phyloP scores from a whole-genome alignment of 805 yeast species.

The Candida sphagnicola region DNA sequence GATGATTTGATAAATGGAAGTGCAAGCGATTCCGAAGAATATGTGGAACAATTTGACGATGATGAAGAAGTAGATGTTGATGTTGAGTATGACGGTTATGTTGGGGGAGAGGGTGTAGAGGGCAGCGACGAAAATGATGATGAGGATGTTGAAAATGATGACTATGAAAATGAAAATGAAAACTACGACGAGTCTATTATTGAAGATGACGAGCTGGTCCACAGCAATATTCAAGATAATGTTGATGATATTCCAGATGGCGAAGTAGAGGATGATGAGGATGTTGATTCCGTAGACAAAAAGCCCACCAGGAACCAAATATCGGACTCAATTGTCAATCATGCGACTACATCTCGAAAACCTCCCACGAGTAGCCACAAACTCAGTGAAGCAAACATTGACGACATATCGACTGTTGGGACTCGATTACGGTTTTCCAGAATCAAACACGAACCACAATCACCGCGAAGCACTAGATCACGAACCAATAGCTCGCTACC shows the following conservation, averaged over 20 bases:
- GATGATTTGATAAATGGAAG: too few species aligned
- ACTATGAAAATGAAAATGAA: conserved; percentile 11
- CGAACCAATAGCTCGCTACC: background rate
- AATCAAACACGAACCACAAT: background rate
- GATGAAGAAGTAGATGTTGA: conserved; percentile 12
- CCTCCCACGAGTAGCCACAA: background rate
- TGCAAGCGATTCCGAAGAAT: conserved; percentile 17
- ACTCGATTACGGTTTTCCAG: background rate
- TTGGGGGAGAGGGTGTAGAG: background rate
- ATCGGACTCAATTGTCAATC: too few species aligned
- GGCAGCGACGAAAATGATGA: conserved; percentile 10
- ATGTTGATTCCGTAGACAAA: background rate
- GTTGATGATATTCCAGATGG: conserved; percentile 1
- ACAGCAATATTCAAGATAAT: background rate
- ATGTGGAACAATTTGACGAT: conserved; percentile 14
- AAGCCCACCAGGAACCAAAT: too few species aligned
- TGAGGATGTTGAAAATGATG: conserved; percentile 11
- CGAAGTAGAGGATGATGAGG: conserved; percentile 4
- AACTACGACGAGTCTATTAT: conserved; percentile 5
- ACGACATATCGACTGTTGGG: background rate
- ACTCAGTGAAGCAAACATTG: background rate
- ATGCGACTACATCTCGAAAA: too few species aligned
- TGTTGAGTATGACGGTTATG: conserved; percentile 7
- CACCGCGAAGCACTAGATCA: background rate
- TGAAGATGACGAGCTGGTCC: background rate